Conservation (phyloP, 169 alveolate species). For the Eimeria acervulina region DNA sequence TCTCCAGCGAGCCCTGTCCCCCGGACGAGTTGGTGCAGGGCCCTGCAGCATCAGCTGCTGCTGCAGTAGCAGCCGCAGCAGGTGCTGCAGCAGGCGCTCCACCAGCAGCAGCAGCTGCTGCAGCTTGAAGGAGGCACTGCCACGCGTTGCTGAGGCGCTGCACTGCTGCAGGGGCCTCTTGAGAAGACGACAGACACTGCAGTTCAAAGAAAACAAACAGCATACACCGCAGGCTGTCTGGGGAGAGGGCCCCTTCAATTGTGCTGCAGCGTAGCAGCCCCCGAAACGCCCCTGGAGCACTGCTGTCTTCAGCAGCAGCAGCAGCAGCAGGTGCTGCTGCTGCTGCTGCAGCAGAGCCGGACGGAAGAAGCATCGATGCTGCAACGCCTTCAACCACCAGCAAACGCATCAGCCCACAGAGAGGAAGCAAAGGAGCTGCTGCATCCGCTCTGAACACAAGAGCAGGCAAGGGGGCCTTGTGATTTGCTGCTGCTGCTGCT, state of each 20-base stretch:
- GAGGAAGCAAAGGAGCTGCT: slow-evolving; percentile 50
- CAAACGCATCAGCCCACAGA: slow-evolving; percentile 11
- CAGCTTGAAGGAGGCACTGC: not conserved
- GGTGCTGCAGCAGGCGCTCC: not conserved
- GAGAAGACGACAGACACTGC: not conserved
- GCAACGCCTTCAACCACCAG: not conserved
- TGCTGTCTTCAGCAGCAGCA: not conserved
- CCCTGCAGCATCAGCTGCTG: not conserved
- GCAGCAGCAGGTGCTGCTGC: not conserved
- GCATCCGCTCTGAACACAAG: slow-evolving; percentile 62
- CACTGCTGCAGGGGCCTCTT: slow-evolving; percentile 7
- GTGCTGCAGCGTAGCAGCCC: slow-evolving; percentile 23
- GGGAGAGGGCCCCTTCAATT: not conserved
- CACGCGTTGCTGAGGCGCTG: not conserved
- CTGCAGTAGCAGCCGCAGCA: not conserved
- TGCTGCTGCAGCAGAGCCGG: not conserved
- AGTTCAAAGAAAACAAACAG: not conserved
- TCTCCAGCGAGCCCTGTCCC: not conserved
- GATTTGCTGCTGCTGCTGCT: slow-evolving; percentile 63
- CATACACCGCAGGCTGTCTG: slow-evolving; percentile 62
- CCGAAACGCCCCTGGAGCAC: not conserved
- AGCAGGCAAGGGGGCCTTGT: slow-evolving; percentile 48
- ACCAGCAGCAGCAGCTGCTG: slow-evolving; percentile 15
- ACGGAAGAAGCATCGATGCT: slow-evolving; percentile 17
- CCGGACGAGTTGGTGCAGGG: not conserved